These are phyloP conservation scores for Lupinus albus DNA, from an alignment of 306 rosid genomes.

Conservation along the genomic window DNA sequence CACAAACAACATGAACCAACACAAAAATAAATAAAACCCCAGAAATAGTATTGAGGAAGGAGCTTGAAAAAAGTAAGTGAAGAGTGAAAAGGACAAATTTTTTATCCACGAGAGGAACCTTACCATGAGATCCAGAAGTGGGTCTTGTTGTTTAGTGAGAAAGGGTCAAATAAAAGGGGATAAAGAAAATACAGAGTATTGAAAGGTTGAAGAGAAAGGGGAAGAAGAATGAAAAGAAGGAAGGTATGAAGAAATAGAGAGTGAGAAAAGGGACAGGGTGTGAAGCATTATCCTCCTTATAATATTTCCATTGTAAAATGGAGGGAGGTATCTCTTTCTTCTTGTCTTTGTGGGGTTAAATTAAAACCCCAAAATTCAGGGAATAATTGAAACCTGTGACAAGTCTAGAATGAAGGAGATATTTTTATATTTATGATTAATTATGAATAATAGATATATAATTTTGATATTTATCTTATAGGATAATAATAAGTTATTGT, in stretches of 20 bases:
- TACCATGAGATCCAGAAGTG: constrained; percentile 44
- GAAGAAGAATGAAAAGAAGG: not conserved
- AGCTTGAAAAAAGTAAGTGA: not conserved
- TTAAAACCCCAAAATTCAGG: not conserved
- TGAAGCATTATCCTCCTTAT: constrained; percentile 40
- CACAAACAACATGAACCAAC: not conserved
- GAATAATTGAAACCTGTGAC: not conserved
- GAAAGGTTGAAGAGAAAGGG: constrained; percentile 2
- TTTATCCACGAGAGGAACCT: not conserved
- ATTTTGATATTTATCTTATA: too few species aligned
- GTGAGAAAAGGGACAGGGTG: constrained; percentile 8
- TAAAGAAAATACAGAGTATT: constrained; percentile 11
- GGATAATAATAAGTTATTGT: constrained; percentile 21
- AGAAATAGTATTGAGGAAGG: not conserved
- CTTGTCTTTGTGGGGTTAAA: constrained; percentile 29
- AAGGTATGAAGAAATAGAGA: constrained; percentile 30
- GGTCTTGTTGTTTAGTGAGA: constrained; percentile 13
- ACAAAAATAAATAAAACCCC: constrained; percentile 11
- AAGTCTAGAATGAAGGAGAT: not conserved
- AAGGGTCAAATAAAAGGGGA: constrained; percentile 15
- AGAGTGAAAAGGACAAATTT: not conserved
- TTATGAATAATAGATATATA: too few species aligned
- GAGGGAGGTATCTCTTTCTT: not conserved
- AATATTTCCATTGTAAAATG: constrained; percentile 29
- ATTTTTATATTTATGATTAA: too few species aligned